Evolutionary conservation across 768 basidiomycete species (phyloP).

Genomic region (Glaciozyma antarctica): DNA sequence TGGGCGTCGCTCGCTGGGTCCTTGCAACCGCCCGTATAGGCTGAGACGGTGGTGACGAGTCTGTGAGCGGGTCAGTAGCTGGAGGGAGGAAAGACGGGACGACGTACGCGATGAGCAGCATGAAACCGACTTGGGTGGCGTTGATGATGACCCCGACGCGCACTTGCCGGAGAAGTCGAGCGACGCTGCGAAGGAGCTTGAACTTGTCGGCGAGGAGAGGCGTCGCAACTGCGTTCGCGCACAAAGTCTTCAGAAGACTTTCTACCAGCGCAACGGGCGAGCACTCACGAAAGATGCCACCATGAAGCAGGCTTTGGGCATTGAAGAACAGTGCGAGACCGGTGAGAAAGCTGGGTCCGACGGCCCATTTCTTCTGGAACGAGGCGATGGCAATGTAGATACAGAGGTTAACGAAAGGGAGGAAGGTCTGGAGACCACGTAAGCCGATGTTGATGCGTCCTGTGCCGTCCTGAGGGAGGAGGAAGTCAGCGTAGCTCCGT

Average conservation of each 20-base stretch:
- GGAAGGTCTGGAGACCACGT: conserved; percentile 7
- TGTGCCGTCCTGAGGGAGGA: conserved; percentile 11
- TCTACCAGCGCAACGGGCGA: background rate
- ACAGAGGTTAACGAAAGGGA: conserved; percentile 13
- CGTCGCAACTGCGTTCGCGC: conserved; percentile 11
- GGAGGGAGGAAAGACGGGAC: background rate
- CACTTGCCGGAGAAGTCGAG: conserved; percentile 23
- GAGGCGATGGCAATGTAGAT: conserved; percentile 30
- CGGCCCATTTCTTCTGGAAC: conserved; percentile 26
- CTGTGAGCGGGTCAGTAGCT: conserved; percentile 6
- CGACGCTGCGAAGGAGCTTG: conserved; percentile 25
- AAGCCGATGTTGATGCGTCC: conserved; percentile 7
- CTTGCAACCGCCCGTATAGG: conserved; percentile 33
- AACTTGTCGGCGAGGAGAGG: conserved; percentile 21
- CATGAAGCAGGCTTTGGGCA: conserved; percentile 5
- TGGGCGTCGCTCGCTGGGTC: conserved; percentile 24
- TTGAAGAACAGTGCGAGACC: conserved; percentile 17
- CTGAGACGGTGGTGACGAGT: conserved; percentile 29
- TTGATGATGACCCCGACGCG: conserved; percentile 28
- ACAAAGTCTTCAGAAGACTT: background rate
- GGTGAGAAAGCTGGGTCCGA: conserved; percentile 22
- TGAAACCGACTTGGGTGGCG: background rate
- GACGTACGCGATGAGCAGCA: conserved; percentile 6
- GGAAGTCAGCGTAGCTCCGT: too few relatives aligned
- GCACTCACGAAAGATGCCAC: conserved; percentile 13